phyloP scores from a whole-genome alignment of 306 rosid genomes.

The Canavalia gladiata region DNA sequence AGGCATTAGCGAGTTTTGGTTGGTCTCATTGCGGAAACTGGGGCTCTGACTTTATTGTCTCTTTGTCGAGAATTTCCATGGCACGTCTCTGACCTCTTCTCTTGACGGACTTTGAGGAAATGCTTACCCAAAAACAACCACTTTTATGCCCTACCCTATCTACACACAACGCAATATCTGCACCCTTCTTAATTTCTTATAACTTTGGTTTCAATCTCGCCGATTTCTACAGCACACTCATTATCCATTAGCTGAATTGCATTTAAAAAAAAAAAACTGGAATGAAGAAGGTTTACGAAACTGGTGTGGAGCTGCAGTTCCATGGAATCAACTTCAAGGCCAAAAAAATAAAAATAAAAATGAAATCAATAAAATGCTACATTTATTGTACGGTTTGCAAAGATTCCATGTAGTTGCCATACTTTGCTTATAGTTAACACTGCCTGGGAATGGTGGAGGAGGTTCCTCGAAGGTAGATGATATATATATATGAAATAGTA shows the following conservation, averaged over 20 bases:
- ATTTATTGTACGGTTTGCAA: neutral
- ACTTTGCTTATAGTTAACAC: neutral
- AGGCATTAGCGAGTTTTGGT: slow-evolving; percentile 18
- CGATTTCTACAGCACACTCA: slow-evolving; percentile 5
- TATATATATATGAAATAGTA: neutral
- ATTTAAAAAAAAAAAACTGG: no score
- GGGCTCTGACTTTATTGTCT: slow-evolving; percentile 69
- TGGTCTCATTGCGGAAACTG: slow-evolving; percentile 55
- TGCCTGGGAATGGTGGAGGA: neutral
- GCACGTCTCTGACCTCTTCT: slow-evolving; percentile 57
- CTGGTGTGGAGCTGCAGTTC: neutral
- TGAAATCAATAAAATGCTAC: neutral
- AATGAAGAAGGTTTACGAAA: neutral
- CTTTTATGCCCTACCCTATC: slow-evolving; percentile 9
- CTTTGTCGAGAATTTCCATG: slow-evolving; percentile 75
- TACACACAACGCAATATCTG: neutral
- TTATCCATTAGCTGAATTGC: neutral
- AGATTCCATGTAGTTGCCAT: neutral
- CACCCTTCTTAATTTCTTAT: slow-evolving; percentile 26
- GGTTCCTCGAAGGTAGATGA: neutral
- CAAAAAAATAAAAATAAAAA: neutral
- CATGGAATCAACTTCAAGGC: neutral
- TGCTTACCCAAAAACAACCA: slow-evolving; percentile 25
- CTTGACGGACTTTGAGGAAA: slow-evolving; percentile 34
- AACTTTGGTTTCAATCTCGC: neutral